Base-by-base conservation (phyloP, 2,329 filamentous ascomycete species). In the Aspergillus sp. region DNA sequence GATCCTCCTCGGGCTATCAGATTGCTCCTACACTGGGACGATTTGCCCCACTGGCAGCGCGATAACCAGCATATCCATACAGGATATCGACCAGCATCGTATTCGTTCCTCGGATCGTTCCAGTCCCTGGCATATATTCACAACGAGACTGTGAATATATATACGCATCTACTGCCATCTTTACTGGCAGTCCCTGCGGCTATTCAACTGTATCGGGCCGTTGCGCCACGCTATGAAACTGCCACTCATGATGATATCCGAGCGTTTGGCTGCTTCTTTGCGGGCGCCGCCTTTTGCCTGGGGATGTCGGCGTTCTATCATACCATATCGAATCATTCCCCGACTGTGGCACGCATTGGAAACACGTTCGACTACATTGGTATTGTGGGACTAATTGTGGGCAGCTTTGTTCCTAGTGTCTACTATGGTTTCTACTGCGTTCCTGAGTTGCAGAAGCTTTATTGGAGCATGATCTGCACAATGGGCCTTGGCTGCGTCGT, bases 321-420 rank as follows among this genome's bases (percentile, higher is more conserved):
- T 72, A 84, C 90, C 2, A 83, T 97, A 48, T 86, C 83, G 20
- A 96, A 97, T 64, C 95, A 99, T 74, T 95, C 90, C 17, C 84
- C 86, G 38, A 75, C 76, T 2, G 90, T 97, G 13, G 87, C 89
- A 2, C 87, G 85, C 60, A 90, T 91, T 80, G 93, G 93, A 11
- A 98, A 98, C 72, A 91, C 96, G 73, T 78, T 98, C 56, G 95
- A 99, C 72, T 98, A 99, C 72, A 85, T 93, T 5, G 95, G 95
- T 6, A 99, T 99, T 65, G 90, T 98, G 30, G 85, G 88, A 48
- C 78, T 99, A 64, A 98, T 98, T 58, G 90, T 93, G 64, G 95
- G 95, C 6, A 93, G 89, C 71, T 96, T 93, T 70, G 85, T 98
- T 45, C 93, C 95, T 2, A 89, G 90, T 49, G 75, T 99, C 58